Evolutionary conservation across 2,329 filamentous ascomycete species (phyloP).

Genomic region (Pyrenochaeta sp.): DNA sequence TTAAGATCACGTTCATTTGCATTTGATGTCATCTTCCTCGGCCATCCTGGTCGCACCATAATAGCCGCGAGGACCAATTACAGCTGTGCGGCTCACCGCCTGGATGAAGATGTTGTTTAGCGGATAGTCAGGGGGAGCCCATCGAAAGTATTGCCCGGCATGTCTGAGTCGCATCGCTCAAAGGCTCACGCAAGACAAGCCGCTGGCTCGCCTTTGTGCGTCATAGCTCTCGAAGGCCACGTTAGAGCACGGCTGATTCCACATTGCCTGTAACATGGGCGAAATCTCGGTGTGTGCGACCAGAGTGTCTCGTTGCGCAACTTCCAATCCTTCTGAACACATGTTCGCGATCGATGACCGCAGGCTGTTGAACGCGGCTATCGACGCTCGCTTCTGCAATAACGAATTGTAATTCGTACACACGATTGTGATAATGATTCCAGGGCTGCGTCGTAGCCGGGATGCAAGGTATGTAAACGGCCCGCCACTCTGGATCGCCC

Average conservation of each 20-base stretch:
- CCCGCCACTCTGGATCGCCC: slow-evolving; percentile 36
- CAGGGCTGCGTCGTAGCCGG: slow-evolving; percentile 12
- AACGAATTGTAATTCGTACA: slow-evolving; percentile 4
- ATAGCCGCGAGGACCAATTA: slow-evolving; percentile 34
- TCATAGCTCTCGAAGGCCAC: slow-evolving; percentile 29
- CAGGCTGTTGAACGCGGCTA: background rate
- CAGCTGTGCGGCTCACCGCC: slow-evolving; percentile 37
- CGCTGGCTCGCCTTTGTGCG: slow-evolving; percentile 25
- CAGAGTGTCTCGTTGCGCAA: slow-evolving; percentile 12
- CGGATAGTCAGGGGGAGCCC: slow-evolving; percentile 26
- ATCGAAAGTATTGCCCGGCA: slow-evolving; percentile 29
- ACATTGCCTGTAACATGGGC: slow-evolving; percentile 14
- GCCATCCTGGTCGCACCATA: slow-evolving; percentile 17
- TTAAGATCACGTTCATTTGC: slow-evolving; percentile 14
- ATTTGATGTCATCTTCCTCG: slow-evolving; percentile 11
- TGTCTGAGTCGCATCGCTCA: slow-evolving; percentile 32
- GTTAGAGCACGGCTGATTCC: slow-evolving; percentile 25
- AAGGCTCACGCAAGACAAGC: slow-evolving; percentile 23
- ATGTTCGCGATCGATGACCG: background rate
- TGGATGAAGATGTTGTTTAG: slow-evolving; percentile 22
- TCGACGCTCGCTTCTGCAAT: background rate
- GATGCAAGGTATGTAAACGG: slow-evolving; percentile 29
- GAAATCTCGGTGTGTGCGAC: slow-evolving; percentile 14
- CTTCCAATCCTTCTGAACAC: slow-evolving; percentile 8
- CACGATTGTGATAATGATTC: slow-evolving; percentile 4